A percentile compares a stretch with the other conserved stretches of the same genome.
Evolutionary conservation across 1,284 basidiomycete genomes (phyloP).

Genomic region (Coniophora puteana): DNA sequence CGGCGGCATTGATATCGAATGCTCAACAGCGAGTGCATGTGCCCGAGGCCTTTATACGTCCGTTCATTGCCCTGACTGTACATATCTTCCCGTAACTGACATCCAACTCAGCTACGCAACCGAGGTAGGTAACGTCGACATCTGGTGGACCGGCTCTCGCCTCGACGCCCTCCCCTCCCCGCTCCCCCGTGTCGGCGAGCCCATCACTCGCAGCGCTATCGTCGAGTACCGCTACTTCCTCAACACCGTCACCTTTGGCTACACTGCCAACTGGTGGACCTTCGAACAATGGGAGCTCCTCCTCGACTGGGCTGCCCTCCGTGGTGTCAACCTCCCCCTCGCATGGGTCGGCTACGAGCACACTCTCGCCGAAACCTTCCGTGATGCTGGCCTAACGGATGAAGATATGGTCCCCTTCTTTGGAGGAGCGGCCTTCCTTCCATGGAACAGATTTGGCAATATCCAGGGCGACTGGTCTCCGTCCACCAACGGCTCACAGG

Average conservation of each 20-base stretch:
- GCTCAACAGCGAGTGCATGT: conserved; percentile 22
- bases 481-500: conserved; percentile 7
- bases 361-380: conserved; percentile 33
- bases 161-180: conserved; percentile 26
- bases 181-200: conserved; percentile 29
- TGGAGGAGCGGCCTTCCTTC: conserved; percentile 39
- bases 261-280: conserved; percentile 38
- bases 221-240: conserved; percentile 38
- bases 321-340: conserved; percentile 40
- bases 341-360: conserved; percentile 42
- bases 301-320: conserved; percentile 42
- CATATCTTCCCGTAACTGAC: background rate
- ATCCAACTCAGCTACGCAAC: conserved; percentile 31
- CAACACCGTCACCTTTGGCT: conserved; percentile 43
- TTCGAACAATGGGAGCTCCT: conserved; percentile 40
- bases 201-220: conserved; percentile 29
- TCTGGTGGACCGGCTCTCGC: conserved; percentile 42
- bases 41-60: conserved; percentile 24
- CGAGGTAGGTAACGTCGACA: conserved; percentile 33
- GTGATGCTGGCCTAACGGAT: conserved; percentile 34
- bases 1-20: conserved; percentile 17
- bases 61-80: conserved; percentile 1
- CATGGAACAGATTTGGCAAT: conserved; percentile 44
- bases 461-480: conserved; percentile 36
- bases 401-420: conserved; percentile 32